phyloP scores from a whole-genome alignment of 225 moss, liverwort and hornwort species.

The Pleurozium schreberi region DNA sequence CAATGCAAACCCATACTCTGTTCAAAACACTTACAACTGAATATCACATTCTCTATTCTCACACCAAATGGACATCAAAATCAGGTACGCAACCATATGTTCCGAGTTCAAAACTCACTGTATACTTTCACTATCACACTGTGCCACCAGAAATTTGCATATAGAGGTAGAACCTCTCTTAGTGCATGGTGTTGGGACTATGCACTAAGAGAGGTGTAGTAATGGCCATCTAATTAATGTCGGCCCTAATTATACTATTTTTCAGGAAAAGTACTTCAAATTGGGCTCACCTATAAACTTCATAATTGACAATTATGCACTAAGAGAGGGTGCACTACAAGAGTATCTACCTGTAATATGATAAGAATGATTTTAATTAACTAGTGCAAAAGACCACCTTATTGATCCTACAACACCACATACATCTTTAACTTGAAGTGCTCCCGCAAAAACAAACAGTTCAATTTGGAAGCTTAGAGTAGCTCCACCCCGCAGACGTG shows the following conservation, averaged over 20 bases:
- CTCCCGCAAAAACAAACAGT: neutral
- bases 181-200: too few species aligned
- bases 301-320: too few species aligned
- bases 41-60: neutral
- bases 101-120: neutral
- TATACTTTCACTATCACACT: neutral
- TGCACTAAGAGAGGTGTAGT: too few species aligned
- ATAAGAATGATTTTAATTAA: neutral
- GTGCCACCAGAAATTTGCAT: neutral
- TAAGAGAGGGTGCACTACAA: too few species aligned
- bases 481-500: too few species aligned
- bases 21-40: neutral
- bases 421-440: neutral
- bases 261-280: too few species aligned
- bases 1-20: neutral
- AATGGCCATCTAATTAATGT: too few species aligned
- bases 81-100: neutral
- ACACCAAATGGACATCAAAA: neutral
- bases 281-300: too few species aligned
- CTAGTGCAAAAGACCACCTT: neutral
- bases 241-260: too few species aligned
- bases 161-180: too few species aligned
- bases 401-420: neutral
- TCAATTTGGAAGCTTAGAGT: neutral
- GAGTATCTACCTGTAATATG: too few species aligned